These are phyloP conservation scores for Fomitopsis palustris DNA, from an alignment of 1,284 basidiomycete species.

Conservation along the genomic window DNA sequence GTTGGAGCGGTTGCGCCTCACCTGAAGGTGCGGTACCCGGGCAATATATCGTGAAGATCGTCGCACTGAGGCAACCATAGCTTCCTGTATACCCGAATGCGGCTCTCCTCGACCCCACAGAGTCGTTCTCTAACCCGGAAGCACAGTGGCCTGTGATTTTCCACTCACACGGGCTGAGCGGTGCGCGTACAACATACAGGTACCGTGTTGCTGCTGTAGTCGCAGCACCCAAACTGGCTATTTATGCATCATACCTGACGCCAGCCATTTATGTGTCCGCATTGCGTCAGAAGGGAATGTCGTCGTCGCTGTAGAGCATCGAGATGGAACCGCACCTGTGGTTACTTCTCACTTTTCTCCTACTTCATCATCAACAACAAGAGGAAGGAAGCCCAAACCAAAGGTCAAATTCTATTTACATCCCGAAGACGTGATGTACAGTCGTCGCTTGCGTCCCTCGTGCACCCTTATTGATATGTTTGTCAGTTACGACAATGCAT, in stretches of 20 bases:
- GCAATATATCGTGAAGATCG: neutral
- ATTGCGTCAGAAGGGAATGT: constrained; percentile 74
- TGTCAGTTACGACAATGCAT: constrained; percentile 9
- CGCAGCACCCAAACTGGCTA: neutral
- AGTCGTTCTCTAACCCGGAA: neutral
- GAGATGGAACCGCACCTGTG: constrained; percentile 67
- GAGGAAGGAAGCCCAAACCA: constrained; percentile 16
- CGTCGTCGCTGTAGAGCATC: constrained; percentile 75
- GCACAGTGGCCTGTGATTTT: constrained; percentile 66
- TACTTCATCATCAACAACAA: constrained; percentile 10
- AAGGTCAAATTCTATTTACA: constrained; percentile 21
- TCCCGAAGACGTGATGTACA: constrained; percentile 24
- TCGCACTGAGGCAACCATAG: constrained; percentile 26
- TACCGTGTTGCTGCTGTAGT: constrained; percentile 28
- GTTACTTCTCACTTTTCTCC: constrained; percentile 28
- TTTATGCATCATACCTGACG: neutral
- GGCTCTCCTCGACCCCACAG: constrained; percentile 44
- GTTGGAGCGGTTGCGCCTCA: constrained; percentile 43
- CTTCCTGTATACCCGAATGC: constrained; percentile 57
- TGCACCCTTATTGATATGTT: neutral
- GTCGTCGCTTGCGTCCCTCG: neutral
- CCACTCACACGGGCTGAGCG: constrained; percentile 82
- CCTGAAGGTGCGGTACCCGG: constrained; percentile 18
- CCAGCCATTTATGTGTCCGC: constrained; percentile 63
- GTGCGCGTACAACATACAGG: constrained; percentile 71